Evolutionary conservation across 2,329 filamentous ascomycete species (phyloP).

Genomic region (Leptodontidium sp.): DNA sequence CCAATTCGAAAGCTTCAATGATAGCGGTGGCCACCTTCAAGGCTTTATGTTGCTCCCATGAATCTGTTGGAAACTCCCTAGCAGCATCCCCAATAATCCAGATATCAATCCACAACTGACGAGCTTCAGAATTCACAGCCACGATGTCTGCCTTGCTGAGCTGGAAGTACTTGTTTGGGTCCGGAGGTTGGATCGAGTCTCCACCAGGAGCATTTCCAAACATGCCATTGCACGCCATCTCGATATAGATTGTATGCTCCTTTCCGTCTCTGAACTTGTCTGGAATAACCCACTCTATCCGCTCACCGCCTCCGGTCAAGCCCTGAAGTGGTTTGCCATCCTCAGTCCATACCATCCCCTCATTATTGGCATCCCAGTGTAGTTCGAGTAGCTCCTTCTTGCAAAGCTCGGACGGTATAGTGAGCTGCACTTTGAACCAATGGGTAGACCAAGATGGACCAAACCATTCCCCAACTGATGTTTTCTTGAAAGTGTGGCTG

Average conservation of each 20-base stretch:
- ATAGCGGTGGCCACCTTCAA: constrained; percentile 85
- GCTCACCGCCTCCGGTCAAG: constrained; percentile 87
- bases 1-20: constrained; percentile 87
- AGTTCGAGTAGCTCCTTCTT: constrained; percentile 88
- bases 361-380: constrained; percentile 94
- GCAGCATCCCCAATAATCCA: constrained; percentile 97
- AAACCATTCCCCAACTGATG: constrained; percentile 79
- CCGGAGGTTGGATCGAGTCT: constrained; percentile 87
- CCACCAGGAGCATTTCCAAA: constrained; percentile 90
- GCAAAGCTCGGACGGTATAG: constrained; percentile 74
- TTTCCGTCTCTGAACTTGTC: constrained; percentile 83
- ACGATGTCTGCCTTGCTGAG: constrained; percentile 84
- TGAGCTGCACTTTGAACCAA: constrained; percentile 90
- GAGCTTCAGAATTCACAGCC: constrained; percentile 85
- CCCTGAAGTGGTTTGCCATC: constrained; percentile 92
- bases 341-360: constrained; percentile 92
- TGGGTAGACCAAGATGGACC: constrained; percentile 97
- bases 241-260: constrained; percentile 90
- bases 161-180: constrained; percentile 82
- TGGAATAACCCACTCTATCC: constrained; percentile 91
- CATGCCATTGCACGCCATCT: constrained; percentile 99
- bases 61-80: constrained; percentile 86
- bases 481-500: constrained; percentile 76
- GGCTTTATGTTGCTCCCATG: constrained; percentile 88
- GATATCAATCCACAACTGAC: constrained; percentile 87